Percentiles rank a stretch among this genome's conserved stretches.
These are phyloP conservation scores for Arthrobotrys pseudoclavata DNA, from an alignment of 2,329 filamentous ascomycete species.

Conservation along the genomic window DNA sequence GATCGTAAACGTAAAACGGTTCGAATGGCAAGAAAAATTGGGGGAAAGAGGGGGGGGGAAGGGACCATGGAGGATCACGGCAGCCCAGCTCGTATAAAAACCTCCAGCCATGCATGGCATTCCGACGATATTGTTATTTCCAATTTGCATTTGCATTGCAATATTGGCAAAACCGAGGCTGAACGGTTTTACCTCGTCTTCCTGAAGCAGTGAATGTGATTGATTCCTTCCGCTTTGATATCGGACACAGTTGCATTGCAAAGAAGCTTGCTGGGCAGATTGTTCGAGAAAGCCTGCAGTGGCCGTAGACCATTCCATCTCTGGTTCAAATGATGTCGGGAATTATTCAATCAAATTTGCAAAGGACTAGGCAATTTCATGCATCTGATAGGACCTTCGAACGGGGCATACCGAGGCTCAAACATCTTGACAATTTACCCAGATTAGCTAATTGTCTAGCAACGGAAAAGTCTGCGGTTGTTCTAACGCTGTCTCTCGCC, in stretches of 20 bases:
- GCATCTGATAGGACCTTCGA: slow-evolving; percentile 23
- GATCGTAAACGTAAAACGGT: slow-evolving; percentile 27
- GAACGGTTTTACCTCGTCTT: slow-evolving; percentile 21
- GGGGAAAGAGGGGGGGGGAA: slow-evolving; percentile 2
- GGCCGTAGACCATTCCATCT: slow-evolving; percentile 21
- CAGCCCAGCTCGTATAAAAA: slow-evolving; percentile 42
- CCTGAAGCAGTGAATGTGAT: slow-evolving; percentile 32
- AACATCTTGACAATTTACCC: slow-evolving; percentile 9
- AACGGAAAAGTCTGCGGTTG: slow-evolving; percentile 45
- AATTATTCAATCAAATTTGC: slow-evolving; percentile 33
- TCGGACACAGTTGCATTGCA: slow-evolving; percentile 23
- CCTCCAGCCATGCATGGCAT: slow-evolving; percentile 21
- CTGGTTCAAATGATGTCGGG: slow-evolving; percentile 20
- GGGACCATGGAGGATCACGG: slow-evolving; percentile 33
- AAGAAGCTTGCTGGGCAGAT: slow-evolving; percentile 7
- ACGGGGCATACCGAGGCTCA: slow-evolving; percentile 45
- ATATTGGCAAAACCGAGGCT: slow-evolving; percentile 37
- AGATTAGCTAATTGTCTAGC: slow-evolving; percentile 24
- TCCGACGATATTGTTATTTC: slow-evolving; percentile 30
- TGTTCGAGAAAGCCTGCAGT: slow-evolving; percentile 4
- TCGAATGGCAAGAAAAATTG: slow-evolving; percentile 53
- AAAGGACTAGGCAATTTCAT: slow-evolving; percentile 17
- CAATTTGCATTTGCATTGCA: slow-evolving; percentile 26
- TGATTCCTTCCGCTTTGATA: slow-evolving; percentile 45
- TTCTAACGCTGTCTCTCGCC: slow-evolving; percentile 46